Evolutionary conservation across 2,329 filamentous ascomycete genomes (phyloP), one percentile per base, ranked within the genome.

Genomic region (Ophidiomyces ophidiicola): DNA sequence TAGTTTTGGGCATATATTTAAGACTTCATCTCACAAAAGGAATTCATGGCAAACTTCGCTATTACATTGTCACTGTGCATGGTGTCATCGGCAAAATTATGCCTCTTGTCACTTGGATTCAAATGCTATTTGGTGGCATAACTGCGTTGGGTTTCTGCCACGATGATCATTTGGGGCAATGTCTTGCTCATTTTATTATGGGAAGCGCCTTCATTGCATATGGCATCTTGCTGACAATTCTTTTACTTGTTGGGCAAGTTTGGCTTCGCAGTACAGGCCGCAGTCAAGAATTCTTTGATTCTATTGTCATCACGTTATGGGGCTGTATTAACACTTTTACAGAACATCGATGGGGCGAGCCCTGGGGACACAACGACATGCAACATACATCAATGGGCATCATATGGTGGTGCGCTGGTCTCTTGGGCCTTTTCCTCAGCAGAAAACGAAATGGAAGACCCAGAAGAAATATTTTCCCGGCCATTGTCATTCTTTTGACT

Each of bases 301-400:
- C 82, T 45, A 63, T 80, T 35, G 73, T 94, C 50, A 96, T 98
- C 55, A 83, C 87, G 1, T 78, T 81, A 1, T 98, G 90, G 90
- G 90, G 88, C 23, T 92, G 85, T 56, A 80, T 98, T 62, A 98
- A 96, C 61, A 96, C 90, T 6, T 96, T 98, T 51, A 98, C 90
- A 12, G 90, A 96, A 61, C 90, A 98, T 57, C 76, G 82, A 37
- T 98, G 90, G 90, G 90, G 90, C 39, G 70, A 70, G 1, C 72
- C 75, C 0, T 98, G 90, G 90, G 85, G 82, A 37, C 77, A 75
- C 61, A 96, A 94, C 55, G 90, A 98, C 59, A 76, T 94, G 64
- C 88, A 98, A 60, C 90, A 98, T 60, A 98, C 90, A 0, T 84
- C 82, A n/a, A 96, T 98, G 88, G 90, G 90, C n/a, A 76, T 98